A percentile compares a stretch with the other conserved stretches of the same genome.
Evolutionary conservation across 352 stramenopile species (phyloP).

Genomic region (Lagenidium sp.): DNA sequence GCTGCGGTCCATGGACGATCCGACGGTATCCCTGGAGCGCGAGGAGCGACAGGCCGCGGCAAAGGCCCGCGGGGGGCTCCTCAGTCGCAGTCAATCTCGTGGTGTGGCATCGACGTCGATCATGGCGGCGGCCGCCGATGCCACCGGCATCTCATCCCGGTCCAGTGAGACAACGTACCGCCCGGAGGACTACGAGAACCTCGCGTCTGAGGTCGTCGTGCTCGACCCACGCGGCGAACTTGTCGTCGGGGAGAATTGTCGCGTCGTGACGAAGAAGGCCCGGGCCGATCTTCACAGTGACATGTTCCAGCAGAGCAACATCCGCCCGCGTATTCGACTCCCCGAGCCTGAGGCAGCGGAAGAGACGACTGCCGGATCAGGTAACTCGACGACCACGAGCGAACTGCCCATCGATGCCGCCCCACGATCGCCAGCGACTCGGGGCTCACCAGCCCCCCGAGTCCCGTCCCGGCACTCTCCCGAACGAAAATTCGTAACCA

Average conservation of each 20-base stretch:
- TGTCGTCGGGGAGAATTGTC: conserved; percentile 44
- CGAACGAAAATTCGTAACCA: no score
- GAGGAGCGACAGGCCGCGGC: conserved; percentile 18
- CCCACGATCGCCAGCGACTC: no score
- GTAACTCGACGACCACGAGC: no score
- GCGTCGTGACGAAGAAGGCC: conserved; percentile 27
- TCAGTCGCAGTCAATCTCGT: conserved; percentile 1
- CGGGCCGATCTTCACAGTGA: conserved; percentile 31
- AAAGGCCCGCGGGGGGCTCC: conserved; percentile 2
- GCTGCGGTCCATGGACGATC: conserved; percentile 39
- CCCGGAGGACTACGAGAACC: conserved; percentile 40
- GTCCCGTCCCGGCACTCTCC: no score
- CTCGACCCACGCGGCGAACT: conserved; percentile 28
- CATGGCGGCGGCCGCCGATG: background rate
- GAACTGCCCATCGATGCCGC: no score
- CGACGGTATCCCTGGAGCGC: conserved; percentile 32
- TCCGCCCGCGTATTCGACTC: conserved; percentile 35
- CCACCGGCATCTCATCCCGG: no score
- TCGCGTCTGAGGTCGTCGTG: conserved; percentile 35
- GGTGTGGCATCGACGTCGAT: background rate
- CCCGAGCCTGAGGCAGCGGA: background rate
- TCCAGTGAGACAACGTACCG: conserved; percentile 26
- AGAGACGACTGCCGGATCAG: no score
- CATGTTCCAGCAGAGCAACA: conserved; percentile 18
- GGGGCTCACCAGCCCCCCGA: no score